phyloP scores from a whole-genome alignment of 2,329 filamentous ascomycete species.

The Sordariomycetes sp. region DNA sequence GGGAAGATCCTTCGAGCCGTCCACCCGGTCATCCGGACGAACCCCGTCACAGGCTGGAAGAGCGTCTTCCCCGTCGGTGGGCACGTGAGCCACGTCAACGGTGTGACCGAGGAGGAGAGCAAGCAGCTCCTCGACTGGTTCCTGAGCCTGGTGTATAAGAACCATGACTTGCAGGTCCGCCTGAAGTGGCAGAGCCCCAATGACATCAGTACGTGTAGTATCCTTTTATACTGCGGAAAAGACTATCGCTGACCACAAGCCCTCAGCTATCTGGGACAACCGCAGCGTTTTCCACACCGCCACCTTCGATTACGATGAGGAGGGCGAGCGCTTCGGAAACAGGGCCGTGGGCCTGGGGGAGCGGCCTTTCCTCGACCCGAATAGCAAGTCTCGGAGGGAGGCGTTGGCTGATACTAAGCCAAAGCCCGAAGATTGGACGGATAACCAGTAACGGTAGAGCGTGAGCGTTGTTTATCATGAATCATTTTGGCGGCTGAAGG shows the following conservation, averaged over 20 bases:
- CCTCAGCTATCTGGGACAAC: conserved; percentile 5
- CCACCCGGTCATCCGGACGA: conserved; percentile 42
- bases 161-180: conserved; percentile 42
- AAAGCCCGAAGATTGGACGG: no score
- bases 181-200: conserved; percentile 27
- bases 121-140: conserved; percentile 37
- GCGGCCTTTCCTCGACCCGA: conserved; percentile 37
- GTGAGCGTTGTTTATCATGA: no score
- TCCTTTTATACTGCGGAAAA: not conserved
- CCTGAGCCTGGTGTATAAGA: conserved; percentile 32
- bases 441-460: no score
- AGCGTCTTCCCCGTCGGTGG: conserved; percentile 36
- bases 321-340: conserved; percentile 35
- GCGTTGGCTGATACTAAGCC: not conserved
- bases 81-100: conserved; percentile 37
- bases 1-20: conserved; percentile 31
- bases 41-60: conserved; percentile 46
- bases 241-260: not conserved
- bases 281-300: conserved; percentile 42
- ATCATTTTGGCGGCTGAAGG: no score
- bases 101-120: conserved; percentile 31
- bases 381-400: conserved; percentile 22
- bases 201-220: conserved; percentile 19
- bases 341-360: conserved; percentile 41
- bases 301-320: conserved; percentile 40